Conservation (phyloP, 75 land plant genomes). For the Chamaecyparis obtusa region DNA sequence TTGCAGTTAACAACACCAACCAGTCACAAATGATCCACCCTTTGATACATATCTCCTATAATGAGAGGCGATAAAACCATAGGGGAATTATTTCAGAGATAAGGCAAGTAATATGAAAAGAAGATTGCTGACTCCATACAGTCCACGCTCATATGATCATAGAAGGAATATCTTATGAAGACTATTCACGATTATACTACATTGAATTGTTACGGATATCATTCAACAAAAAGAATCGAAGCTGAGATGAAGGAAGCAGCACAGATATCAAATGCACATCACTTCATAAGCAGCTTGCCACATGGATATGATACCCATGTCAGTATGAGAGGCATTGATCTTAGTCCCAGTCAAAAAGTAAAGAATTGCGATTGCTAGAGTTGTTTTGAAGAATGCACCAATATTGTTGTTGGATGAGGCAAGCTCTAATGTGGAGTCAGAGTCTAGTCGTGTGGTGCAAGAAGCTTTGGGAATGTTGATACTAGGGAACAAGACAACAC, state of each 20-base stretch:
- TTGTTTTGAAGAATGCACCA: constrained; percentile 48
- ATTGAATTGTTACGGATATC: no score
- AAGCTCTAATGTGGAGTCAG: constrained; percentile 42
- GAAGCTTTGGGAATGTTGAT: constrained; percentile 50
- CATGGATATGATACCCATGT: constrained; percentile 57
- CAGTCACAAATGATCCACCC: no score
- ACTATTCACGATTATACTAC: no score
- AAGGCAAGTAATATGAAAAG: no score
- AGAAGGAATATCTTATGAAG: no score
- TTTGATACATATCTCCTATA: no score
- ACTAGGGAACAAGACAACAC: constrained; percentile 48
- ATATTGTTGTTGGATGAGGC: constrained; percentile 49
- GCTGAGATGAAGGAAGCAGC: constrained; percentile 55
- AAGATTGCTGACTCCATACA: no score
- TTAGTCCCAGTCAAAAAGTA: constrained; percentile 44
- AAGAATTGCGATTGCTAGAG: constrained; percentile 50
- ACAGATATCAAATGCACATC: constrained; percentile 53
- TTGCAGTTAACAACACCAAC: no score
- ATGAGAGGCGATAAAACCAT: no score
- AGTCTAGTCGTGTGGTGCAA: constrained; percentile 42
- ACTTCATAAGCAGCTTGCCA: constrained; percentile 44
- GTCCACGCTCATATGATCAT: no score
- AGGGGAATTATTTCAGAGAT: no score
- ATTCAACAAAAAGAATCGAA: no score
- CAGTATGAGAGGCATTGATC: constrained; percentile 40